phyloP scores from a whole-genome alignment of 805 yeast genomes.

The Kodamaea sagamina region DNA sequence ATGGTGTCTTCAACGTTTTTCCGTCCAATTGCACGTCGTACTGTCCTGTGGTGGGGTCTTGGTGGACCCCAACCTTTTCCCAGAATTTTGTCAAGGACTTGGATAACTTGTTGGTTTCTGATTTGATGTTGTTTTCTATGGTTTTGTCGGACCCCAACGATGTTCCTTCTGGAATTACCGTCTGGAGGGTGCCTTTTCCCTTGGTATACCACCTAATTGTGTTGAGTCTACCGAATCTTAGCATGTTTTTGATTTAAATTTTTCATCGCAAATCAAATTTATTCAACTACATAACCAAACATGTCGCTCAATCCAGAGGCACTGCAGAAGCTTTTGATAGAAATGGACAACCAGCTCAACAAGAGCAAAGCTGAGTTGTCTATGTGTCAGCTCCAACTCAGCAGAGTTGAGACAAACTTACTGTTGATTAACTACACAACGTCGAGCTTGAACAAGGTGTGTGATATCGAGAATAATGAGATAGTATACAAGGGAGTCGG shows the following conservation, averaged over 20 bases:
- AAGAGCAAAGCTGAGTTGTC: slow-evolving; percentile 61
- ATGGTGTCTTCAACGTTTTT: slow-evolving; percentile 80
- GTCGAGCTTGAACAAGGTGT: slow-evolving; percentile 49
- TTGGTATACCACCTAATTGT: slow-evolving; percentile 6
- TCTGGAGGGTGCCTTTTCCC: slow-evolving; percentile 16
- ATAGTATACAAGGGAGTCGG: slow-evolving; percentile 86
- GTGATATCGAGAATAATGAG: slow-evolving; percentile 42
- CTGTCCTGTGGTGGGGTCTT: slow-evolving; percentile 29
- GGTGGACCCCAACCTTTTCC: slow-evolving; percentile 63
- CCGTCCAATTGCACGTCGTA: slow-evolving; percentile 67
- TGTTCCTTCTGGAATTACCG: slow-evolving; percentile 15
- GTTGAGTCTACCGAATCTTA: slow-evolving; percentile 5
- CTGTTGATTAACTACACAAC: slow-evolving; percentile 58
- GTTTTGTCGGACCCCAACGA: slow-evolving; percentile 33
- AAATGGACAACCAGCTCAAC: slow-evolving; percentile 66
- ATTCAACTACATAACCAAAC: neutral
- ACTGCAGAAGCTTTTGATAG: slow-evolving; percentile 56
- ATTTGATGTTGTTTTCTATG: slow-evolving; percentile 51
- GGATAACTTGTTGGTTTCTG: slow-evolving; percentile 70
- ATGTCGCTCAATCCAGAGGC: slow-evolving; percentile 44
- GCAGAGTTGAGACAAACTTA: slow-evolving; percentile 49
- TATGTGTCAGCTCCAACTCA: slow-evolving; percentile 53
- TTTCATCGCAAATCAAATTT: slow-evolving; percentile 1
- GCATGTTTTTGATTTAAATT: slow-evolving; percentile 5
- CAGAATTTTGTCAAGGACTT: slow-evolving; percentile 76